Evolutionary conservation across 2,329 filamentous ascomycete genomes (phyloP), one percentile per base, ranked within the genome.

Genomic region (Fusarium devonianum): DNA sequence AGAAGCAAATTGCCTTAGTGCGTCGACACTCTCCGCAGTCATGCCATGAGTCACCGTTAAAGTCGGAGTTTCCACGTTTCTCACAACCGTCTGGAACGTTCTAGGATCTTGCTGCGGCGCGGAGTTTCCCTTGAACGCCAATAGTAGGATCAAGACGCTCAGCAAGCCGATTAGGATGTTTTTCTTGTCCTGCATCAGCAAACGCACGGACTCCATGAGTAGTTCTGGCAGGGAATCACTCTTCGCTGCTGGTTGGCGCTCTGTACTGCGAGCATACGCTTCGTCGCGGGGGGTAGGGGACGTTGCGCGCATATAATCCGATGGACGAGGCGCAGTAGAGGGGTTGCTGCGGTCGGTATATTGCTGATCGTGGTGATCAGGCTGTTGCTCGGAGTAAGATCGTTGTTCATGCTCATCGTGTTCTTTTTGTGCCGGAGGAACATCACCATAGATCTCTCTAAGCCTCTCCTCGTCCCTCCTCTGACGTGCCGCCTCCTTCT

Each of bases 101-200:
- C 59, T 51, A 7, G 68, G 65, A 7, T 64, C 45, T 13, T 59
- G 53, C 12, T 47, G 49, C 4, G 64, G 39, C 7, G 37, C 46
- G 8, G 49, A 51, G 28, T 65, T 49, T 51, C 71, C 49, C 38
- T 70, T 57, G 10, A 79, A 40, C 2, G 80, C 78, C 8, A 86
- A 71, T 19, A 82, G 45, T 11, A 84, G 58, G 2, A 84, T 75
- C n/a, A 86, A 64, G 2, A 81, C 49, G 44, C 79, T 77, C 39
- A 87, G 70, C 0, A 81, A 62, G 5, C 75, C 71, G 18, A 87
- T 86, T n/a, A 77, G 70, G 8, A 86, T 65, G 46, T 86, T 87
- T 70, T 80, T 85, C 48, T 75, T 75, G 58, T 87, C 84, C 35
- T 78, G 75, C 60, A 86, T 62, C 13, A 82, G 67, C 7, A 86